phyloP scores from a whole-genome alignment of 805 yeast species.

The Yueomyces sinensis region DNA sequence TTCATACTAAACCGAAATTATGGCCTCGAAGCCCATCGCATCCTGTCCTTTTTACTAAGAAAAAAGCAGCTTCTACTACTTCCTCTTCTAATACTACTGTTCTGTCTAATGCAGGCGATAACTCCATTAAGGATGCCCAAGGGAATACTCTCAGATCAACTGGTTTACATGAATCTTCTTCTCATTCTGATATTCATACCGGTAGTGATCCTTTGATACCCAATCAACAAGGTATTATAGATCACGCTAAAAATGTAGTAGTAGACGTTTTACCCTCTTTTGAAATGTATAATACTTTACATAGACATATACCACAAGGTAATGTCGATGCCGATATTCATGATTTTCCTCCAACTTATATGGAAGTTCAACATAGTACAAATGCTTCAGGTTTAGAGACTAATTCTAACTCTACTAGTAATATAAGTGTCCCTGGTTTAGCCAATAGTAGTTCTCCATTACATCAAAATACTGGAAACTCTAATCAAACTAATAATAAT shows the following conservation, averaged over 20 bases:
- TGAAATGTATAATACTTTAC: slow-evolving; percentile 17
- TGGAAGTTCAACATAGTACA: background rate
- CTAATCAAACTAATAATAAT: background rate
- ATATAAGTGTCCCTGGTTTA: background rate
- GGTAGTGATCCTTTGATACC: background rate
- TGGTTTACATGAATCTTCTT: background rate
- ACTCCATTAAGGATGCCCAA: background rate
- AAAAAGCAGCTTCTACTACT: background rate
- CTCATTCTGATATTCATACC: background rate
- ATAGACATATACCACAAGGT: slow-evolving; percentile 15
- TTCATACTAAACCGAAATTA: background rate
- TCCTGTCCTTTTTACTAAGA: background rate
- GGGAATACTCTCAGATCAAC: background rate
- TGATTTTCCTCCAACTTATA: slow-evolving; percentile 10
- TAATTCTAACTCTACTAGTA: background rate
- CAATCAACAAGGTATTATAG: background rate
- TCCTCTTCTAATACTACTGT: slow-evolving; percentile 12
- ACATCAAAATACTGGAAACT: background rate
- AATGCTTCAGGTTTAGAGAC: background rate
- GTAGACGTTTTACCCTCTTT: slow-evolving; percentile 17
- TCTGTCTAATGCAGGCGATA: slow-evolving; percentile 9
- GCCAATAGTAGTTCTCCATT: no score
- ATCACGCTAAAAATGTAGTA: slow-evolving; percentile 3
- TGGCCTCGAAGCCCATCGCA: slow-evolving; percentile 29
- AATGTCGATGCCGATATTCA: slow-evolving; percentile 10